Evolutionary conservation across 495 filamentous ascomycete species (phyloP), one percentile per base, ranked within the genome.

Genomic region (Talaromyces nanjingensis): DNA sequence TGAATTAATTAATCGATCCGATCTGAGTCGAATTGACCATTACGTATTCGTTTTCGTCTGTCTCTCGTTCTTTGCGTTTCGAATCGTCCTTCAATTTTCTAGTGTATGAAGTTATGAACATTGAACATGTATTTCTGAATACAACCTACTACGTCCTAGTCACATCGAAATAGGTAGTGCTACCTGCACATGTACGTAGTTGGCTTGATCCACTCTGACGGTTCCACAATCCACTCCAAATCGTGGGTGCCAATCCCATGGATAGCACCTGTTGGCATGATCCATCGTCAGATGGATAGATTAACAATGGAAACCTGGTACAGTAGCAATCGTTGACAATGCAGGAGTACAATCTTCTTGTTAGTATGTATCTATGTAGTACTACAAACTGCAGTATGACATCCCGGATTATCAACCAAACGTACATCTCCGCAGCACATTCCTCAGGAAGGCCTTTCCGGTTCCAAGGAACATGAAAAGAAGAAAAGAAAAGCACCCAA

Each of bases 211-310:
- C 53, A 56, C 24, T 9, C 22, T 56, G 20, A 56, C 9, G 53
- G 53, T 25, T 56, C 53, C 53, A 56, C 22, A 56, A 29, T 56
- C 53, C 53, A 56, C 53, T 56, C 37, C 53, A 29, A 56, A 56
- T 56, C 53, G 53, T 56, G 53, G 53, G 53, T 56, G 22, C 27
- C 53, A 56, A 56, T 56, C 53, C 53, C 53, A 29, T n/a, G 53
- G 7, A 29, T 56, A 29, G 20, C 22, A 29, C n/a, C 27, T 22
- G 53, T 6, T 49, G 45, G 45, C 18, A 25, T 29, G 27, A 56
- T 29, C 53, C 24, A 56, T 56, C 27, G 24, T 31, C 53, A 56
- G 27, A 56, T 56, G 24, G 22, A 42, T 42, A 42, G 14, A 42
- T 42, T 42, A 42, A 42, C 27, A 22, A 29, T 14, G 53, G 53